Conservation (phyloP, 2,329 filamentous ascomycete genomes). For the Colletotrichum simmondsii region DNA sequence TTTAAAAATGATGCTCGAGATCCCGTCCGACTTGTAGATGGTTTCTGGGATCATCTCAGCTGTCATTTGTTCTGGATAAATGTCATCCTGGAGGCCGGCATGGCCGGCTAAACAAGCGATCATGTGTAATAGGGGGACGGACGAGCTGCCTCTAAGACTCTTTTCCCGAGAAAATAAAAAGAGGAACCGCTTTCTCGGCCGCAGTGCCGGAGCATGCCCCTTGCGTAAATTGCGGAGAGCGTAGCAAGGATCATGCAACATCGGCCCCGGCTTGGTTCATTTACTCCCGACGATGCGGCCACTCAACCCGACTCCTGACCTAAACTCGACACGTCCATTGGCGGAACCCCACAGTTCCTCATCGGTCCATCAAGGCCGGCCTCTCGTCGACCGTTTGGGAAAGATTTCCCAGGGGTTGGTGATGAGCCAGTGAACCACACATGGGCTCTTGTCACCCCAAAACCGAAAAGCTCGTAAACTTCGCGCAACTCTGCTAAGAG, state of each 20-base stretch:
- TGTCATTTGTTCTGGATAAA: conserved; percentile 6
- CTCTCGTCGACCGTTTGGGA: background rate
- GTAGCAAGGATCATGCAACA: conserved; percentile 29
- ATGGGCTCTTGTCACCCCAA: background rate
- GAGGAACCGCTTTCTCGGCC: conserved; percentile 8
- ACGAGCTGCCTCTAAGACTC: background rate
- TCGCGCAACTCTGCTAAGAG: background rate
- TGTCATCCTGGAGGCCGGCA: background rate
- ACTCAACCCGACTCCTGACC: conserved; percentile 22
- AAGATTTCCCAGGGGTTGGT: background rate
- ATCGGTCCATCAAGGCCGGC: conserved; percentile 15
- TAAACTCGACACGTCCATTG: conserved; percentile 18
- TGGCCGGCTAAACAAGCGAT: conserved; percentile 2
- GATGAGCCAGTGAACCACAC: background rate
- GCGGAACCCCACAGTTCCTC: conserved; percentile 14
- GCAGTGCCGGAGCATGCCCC: conserved; percentile 1
- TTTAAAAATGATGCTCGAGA: conserved; percentile 6
- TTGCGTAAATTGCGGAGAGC: conserved; percentile 24
- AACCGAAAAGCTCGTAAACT: background rate
- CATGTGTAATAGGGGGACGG: background rate
- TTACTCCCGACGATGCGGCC: conserved; percentile 27
- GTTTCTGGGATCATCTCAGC: background rate
- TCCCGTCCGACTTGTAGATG: background rate
- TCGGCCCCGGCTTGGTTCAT: conserved; percentile 20
- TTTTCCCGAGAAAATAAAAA: background rate